phyloP scores from a whole-genome alignment of 176 grass and related monocot genomes.

The Puccinellia tenuiflora region DNA sequence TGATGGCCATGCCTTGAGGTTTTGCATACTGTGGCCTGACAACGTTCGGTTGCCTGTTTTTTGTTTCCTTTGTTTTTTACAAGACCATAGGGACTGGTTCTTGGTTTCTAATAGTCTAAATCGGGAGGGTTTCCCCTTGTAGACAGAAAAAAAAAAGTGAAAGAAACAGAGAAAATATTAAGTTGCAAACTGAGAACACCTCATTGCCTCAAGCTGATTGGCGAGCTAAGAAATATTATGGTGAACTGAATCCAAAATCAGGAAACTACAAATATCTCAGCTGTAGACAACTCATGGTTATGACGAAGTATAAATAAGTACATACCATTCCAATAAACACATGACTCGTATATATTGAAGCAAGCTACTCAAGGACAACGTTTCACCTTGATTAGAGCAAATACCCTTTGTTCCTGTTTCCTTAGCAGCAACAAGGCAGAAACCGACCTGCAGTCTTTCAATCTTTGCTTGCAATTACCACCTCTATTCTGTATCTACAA shows the following conservation, averaged over 20 bases:
- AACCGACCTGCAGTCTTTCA: not conserved
- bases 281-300: not conserved
- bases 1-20: not conserved
- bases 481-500: slow-evolving; percentile 5
- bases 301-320: slow-evolving; percentile 2
- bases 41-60: not conserved
- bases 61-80: not conserved
- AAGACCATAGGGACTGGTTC: not conserved
- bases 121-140: not conserved
- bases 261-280: not conserved
- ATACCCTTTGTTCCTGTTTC: not conserved
- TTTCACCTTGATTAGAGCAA: slow-evolving; percentile 22
- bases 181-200: not conserved
- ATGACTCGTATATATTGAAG: not conserved
- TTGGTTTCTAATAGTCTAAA: not conserved
- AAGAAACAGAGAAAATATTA: not conserved
- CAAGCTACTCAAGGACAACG: not conserved
- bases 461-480: slow-evolving; percentile 5
- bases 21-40: not conserved
- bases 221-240: slow-evolving; percentile 9
- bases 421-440: slow-evolving; percentile 8
- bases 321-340: not conserved
- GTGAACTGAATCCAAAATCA: not conserved
- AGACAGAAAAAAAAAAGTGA: not conserved
- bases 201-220: not conserved